Base-by-base conservation (phyloP, 1,284 basidiomycete species). In the Lignosus rhinocerotis region DNA sequence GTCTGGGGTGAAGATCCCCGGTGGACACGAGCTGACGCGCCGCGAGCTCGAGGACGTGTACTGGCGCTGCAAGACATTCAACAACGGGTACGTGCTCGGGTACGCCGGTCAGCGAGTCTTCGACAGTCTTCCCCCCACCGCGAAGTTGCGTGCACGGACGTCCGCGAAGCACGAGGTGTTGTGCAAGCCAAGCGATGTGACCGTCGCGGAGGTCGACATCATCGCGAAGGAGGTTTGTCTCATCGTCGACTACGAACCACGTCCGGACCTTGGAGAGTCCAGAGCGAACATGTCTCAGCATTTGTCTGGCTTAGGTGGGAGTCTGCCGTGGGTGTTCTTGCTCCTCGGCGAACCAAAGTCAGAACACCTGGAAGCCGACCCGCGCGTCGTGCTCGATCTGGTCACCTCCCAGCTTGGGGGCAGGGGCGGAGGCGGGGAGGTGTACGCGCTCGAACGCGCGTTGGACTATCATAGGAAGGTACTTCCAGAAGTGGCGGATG, bases 41-140 rank as follows among this genome's bases (percentile, higher is more conserved):
- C 62, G 64, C 30, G 62, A 62, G 47, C 56, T 68, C 43, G 67
- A 67, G 52, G 58, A 63, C 56, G 59, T 57, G 2, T 67, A 51
- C 59, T 67, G 66, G 65, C 62, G 61, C n/a, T 68, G 67, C 62
- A 65, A 68, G 60, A 55, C 46, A 6, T 66, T 42, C 64, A 53
- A 68, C 58, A 61, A 32, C 38, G 65, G 62, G 9, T 65, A 61
- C 50, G 30, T 65, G 30, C 62, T 66, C 48, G 56, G 58, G 2
- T 67, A 67, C 39, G 62, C 49, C 50, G 67, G 66, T 14, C 66
- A 66, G 46, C 58, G 49, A 19, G 59, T 67, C 44, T 57, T 67
- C 50, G 62, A 62, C 36, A 46, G 55, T 33, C 64, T 68, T n/a
- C 67, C 67, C 14, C 43, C 58, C n/a, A 59, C 65, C 6, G 60